These are phyloP conservation scores for Planoprotostelium fungivorum DNA, from an alignment of 78 protist genomes.

Conservation along the genomic window DNA sequence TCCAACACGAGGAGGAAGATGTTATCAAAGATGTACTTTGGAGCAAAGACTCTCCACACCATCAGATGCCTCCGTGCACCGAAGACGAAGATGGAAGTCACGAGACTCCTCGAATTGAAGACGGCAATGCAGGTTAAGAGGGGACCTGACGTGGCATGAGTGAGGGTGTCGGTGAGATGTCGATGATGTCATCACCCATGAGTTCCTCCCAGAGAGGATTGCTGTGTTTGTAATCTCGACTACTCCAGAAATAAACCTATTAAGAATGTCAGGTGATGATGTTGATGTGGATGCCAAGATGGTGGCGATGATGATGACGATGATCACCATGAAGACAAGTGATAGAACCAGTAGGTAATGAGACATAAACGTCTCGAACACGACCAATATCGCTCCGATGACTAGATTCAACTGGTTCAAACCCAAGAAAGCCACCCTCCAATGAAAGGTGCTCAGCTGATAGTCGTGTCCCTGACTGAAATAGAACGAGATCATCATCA, in stretches of 20 bases:
- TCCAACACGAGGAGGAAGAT: conserved; percentile 15
- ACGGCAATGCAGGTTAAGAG: conserved; percentile 2
- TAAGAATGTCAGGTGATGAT: neutral
- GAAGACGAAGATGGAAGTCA: conserved; percentile 21
- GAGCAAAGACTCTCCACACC: conserved; percentile 84
- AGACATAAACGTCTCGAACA: conserved; percentile 36
- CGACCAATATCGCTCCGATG: conserved; percentile 35
- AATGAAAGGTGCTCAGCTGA: neutral
- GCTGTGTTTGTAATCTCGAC: neutral
- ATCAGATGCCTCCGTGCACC: conserved; percentile 66
- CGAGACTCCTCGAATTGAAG: conserved; percentile 16
- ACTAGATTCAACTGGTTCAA: conserved; percentile 8
- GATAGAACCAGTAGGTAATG: conserved; percentile 14
- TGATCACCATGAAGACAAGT: conserved; percentile 16
- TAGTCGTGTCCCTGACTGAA: neutral
- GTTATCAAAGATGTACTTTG: conserved; percentile 60
- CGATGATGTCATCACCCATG: neutral
- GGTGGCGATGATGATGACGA: conserved; percentile 2
- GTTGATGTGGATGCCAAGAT: no score
- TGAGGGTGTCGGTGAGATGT: neutral
- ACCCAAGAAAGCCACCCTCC: neutral
- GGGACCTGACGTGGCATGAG: neutral
- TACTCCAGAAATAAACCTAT: neutral
- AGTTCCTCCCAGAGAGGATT: neutral
- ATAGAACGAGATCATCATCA: neutral